phyloP scores from a whole-genome alignment of 306 rosid genomes.

The Prunus dulcis region DNA sequence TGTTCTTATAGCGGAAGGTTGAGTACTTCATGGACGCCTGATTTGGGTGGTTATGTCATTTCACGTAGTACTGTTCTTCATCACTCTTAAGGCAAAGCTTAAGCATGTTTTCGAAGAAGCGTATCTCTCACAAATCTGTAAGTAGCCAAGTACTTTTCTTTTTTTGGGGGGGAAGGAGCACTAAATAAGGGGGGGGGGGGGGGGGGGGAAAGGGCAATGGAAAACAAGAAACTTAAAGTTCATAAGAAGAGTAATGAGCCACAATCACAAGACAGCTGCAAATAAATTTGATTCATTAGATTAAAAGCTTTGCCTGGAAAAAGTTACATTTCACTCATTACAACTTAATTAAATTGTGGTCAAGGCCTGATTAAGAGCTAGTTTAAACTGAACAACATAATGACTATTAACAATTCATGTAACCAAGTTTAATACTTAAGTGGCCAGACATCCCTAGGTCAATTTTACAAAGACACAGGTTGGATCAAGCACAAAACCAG shows the following conservation, averaged over 20 bases:
- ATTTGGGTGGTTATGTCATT: background rate
- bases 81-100: no score
- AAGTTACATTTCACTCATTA: conserved; percentile 18
- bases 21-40: no score
- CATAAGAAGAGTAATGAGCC: background rate
- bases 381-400: background rate
- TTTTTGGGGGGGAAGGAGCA: no score
- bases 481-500: conserved; percentile 30
- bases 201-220: no score
- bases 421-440: background rate
- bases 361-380: conserved; percentile 12
- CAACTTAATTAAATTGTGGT: conserved; percentile 9
- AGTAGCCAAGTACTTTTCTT: no score
- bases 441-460: conserved; percentile 23
- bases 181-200: no score
- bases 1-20: no score
- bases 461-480: conserved; percentile 18
- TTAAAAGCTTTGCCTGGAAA: conserved; percentile 12
- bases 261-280: background rate
- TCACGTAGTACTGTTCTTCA: no score
- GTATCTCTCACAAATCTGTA: no score
- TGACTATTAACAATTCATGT: conserved; percentile 15
- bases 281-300: background rate
- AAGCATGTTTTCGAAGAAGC: no score
- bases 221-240: background rate